Percentiles rank a stretch among this genome's conserved stretches.
Evolutionary conservation across 169 alveolate species (phyloP).

Genomic region (Babesia sp.): DNA sequence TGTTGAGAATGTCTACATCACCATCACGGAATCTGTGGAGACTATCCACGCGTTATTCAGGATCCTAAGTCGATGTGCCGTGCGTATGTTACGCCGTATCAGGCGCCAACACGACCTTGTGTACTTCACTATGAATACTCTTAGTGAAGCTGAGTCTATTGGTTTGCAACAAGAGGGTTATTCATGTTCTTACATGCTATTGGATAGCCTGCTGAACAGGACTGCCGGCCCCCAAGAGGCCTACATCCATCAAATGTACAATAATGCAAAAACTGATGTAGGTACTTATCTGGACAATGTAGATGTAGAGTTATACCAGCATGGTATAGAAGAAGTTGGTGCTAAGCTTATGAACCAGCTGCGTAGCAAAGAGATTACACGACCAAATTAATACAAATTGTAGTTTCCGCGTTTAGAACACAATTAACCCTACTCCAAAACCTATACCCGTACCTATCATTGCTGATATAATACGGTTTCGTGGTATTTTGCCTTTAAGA

Average conservation of each 20-base stretch:
- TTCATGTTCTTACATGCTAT: constrained; percentile 48
- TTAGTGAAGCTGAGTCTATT: neutral
- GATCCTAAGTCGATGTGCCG: neutral
- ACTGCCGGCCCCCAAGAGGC: constrained; percentile 45
- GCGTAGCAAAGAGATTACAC: neutral
- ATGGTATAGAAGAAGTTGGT: constrained; percentile 27
- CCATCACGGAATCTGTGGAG: constrained; percentile 56
- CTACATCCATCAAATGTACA: constrained; percentile 56
- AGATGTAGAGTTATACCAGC: constrained; percentile 29
- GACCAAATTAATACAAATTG: neutral
- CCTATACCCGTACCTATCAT: constrained; percentile 20
- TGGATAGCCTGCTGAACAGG: constrained; percentile 41
- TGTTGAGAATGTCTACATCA: constrained; percentile 55
- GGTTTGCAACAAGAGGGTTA: neutral
- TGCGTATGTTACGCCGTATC: neutral
- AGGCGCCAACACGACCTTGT: constrained; percentile 36
- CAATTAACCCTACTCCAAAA: neutral
- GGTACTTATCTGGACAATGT: constrained; percentile 62
- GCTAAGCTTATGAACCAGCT: constrained; percentile 23
- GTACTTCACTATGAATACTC: constrained; percentile 28
- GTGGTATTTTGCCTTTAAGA: neutral
- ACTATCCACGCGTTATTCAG: constrained; percentile 6
- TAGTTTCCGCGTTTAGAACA: neutral
- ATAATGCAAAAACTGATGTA: constrained; percentile 40
- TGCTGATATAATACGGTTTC: constrained; percentile 5